These are phyloP conservation scores for Penicillium sp. DNA, from an alignment of 2,329 filamentous ascomycete genomes.

Conservation along the genomic window DNA sequence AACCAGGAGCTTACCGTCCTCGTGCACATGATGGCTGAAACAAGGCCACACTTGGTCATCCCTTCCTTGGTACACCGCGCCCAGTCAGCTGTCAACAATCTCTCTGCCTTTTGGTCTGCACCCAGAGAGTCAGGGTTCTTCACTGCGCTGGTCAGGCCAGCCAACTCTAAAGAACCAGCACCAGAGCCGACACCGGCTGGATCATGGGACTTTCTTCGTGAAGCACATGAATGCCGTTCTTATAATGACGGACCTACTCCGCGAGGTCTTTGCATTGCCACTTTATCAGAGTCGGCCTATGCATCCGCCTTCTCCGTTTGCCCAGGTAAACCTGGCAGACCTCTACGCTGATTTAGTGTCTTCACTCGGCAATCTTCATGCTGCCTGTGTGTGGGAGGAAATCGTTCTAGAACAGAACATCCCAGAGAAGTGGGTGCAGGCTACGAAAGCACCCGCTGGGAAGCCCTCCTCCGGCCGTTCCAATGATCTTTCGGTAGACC, in stretches of 20 bases:
- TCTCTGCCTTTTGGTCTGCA: slow-evolving; percentile 61
- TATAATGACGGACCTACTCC: slow-evolving; percentile 68
- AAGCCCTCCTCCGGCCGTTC: slow-evolving; percentile 39
- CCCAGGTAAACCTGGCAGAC: slow-evolving; percentile 75
- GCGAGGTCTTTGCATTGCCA: slow-evolving; percentile 63
- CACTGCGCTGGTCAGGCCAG: slow-evolving; percentile 52
- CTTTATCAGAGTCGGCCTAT: slow-evolving; percentile 60
- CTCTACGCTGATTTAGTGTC: slow-evolving; percentile 70
- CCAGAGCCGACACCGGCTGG: slow-evolving; percentile 35
- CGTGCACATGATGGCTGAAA: slow-evolving; percentile 71
- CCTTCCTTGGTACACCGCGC: slow-evolving; percentile 74
- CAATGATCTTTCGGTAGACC: slow-evolving; percentile 28
- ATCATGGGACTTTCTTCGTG: slow-evolving; percentile 67
- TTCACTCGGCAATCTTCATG: slow-evolving; percentile 70
- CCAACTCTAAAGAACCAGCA: slow-evolving; percentile 17
- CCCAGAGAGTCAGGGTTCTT: slow-evolving; percentile 60
- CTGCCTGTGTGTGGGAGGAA: slow-evolving; percentile 79
- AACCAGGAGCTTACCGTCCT: slow-evolving; percentile 68
- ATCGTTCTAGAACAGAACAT: slow-evolving; percentile 68
- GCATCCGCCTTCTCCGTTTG: slow-evolving; percentile 60
- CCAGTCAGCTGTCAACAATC: slow-evolving; percentile 61
- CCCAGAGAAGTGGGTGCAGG: slow-evolving; percentile 55
- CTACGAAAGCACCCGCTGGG: slow-evolving; percentile 40
- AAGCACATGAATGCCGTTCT: slow-evolving; percentile 75
- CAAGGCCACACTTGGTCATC: slow-evolving; percentile 71